phyloP scores from a whole-genome alignment of 192 early-diverging fungal species.

The Coemansia sp. region DNA sequence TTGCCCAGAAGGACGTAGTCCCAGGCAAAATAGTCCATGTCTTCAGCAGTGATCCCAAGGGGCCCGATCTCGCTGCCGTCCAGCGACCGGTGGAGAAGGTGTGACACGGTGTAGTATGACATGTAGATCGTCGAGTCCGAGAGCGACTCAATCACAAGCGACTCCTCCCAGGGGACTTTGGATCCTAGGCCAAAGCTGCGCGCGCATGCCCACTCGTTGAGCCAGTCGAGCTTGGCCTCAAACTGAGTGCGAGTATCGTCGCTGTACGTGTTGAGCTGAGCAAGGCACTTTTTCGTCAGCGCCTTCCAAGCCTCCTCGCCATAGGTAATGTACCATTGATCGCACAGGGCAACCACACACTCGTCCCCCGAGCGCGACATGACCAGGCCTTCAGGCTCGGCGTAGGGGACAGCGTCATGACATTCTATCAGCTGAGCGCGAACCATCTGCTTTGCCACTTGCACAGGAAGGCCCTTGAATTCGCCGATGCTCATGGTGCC shows the following conservation, averaged over 20 bases:
- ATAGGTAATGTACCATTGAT: constrained; percentile 99
- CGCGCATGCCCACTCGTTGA: constrained; percentile 97
- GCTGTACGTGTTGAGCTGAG: constrained; percentile 78
- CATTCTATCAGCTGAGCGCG: constrained; percentile 72
- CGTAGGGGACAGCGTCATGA: constrained; percentile 83
- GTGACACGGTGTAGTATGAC: constrained; percentile 99
- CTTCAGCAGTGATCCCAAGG: constrained; percentile 74
- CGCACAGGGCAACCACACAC: constrained; percentile 94
- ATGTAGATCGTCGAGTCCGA: constrained; percentile 99
- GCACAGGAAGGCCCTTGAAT: constrained; percentile 82
- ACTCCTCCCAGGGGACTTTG: constrained; percentile 91
- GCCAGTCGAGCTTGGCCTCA: constrained; percentile 86
- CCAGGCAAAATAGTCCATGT: constrained; percentile 94
- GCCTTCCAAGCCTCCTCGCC: constrained; percentile 87
- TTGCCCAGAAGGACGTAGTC: constrained; percentile 85
- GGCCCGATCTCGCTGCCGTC: constrained; percentile 81
- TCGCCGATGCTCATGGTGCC: constrained; percentile 87
- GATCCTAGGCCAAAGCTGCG: constrained; percentile 92
- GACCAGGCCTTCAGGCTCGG: constrained; percentile 93
- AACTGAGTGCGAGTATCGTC: constrained; percentile 87
- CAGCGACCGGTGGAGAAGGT: constrained; percentile 85
- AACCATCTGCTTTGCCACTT: constrained; percentile 89
- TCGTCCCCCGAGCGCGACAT: constrained; percentile 95
- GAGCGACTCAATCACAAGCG: constrained; percentile 93
- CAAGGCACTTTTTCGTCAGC: constrained; percentile 76